phyloP scores from a whole-genome alignment of 1,139 yeast genomes.

The Tardiomyces depauwii region DNA sequence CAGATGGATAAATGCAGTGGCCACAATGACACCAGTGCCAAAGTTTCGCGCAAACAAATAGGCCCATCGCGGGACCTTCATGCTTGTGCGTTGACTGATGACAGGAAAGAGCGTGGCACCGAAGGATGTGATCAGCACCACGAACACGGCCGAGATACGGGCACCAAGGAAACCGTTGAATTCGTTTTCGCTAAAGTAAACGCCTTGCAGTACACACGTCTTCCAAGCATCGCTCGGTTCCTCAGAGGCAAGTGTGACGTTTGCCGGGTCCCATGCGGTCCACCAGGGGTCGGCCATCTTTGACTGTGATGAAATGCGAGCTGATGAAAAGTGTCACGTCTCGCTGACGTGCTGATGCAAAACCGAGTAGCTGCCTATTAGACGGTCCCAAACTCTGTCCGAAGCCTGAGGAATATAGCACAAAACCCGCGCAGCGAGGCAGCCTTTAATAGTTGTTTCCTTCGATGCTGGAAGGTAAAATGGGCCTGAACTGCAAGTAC shows the following conservation, averaged over 20 bases:
- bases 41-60: constrained; percentile 70
- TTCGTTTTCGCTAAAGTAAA: constrained; percentile 25
- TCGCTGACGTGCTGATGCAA: too few species aligned
- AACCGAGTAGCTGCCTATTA: too few species aligned
- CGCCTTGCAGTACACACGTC: constrained; percentile 29
- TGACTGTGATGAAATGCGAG: not conserved
- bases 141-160: constrained; percentile 64
- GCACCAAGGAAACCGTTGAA: constrained; percentile 45
- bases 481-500: too few species aligned
- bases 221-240: constrained; percentile 28
- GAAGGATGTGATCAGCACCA: constrained; percentile 43
- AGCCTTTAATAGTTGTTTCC: too few species aligned
- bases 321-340: too few species aligned
- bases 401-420: too few species aligned
- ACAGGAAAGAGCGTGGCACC: constrained; percentile 35
- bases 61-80: constrained; percentile 42
- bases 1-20: constrained; percentile 80
- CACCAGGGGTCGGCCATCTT: constrained; percentile 4
- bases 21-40: constrained; percentile 87
- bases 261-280: constrained; percentile 15
- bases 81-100: constrained; percentile 17
- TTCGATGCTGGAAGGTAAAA: too few species aligned
- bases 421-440: too few species aligned
- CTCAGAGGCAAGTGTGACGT: constrained; percentile 19
- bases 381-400: too few species aligned